Conservation (phyloP, 768 basidiomycete species). For the Auriscalpium microsporum region DNA sequence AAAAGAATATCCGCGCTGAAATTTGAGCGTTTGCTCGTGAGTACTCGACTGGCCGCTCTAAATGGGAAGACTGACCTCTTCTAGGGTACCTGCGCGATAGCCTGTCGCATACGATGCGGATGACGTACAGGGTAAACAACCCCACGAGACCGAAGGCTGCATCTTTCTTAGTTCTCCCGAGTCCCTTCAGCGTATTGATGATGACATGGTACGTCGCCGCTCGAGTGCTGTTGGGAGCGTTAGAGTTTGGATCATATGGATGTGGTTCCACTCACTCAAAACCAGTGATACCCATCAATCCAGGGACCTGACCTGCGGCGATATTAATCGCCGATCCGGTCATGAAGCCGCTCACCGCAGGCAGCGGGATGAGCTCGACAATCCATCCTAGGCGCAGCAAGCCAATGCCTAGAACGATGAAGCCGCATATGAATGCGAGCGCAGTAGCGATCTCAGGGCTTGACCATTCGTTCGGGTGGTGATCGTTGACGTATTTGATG, state of each 20-base stretch:
- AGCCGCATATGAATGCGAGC: slow-evolving; percentile 80
- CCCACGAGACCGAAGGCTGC: slow-evolving; percentile 86
- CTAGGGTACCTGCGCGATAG: slow-evolving; percentile 54
- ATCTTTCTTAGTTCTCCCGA: slow-evolving; percentile 63
- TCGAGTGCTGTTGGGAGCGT: slow-evolving; percentile 51
- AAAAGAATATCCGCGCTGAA: slow-evolving; percentile 65
- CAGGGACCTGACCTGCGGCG: slow-evolving; percentile 79
- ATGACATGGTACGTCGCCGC: slow-evolving; percentile 80
- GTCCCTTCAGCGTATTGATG: slow-evolving; percentile 85
- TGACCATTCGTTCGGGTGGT: slow-evolving; percentile 49
- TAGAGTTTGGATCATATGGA: slow-evolving; percentile 3
- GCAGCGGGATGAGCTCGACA: slow-evolving; percentile 87
- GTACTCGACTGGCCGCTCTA: not conserved
- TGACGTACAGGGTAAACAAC: slow-evolving; percentile 58
- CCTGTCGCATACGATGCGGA: slow-evolving; percentile 48
- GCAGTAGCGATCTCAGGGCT: slow-evolving; percentile 75
- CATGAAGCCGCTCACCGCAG: slow-evolving; percentile 88
- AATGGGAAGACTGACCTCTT: slow-evolving; percentile 32
- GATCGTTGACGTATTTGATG: slow-evolving; percentile 52
- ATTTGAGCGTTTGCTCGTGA: not conserved
- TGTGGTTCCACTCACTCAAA: slow-evolving; percentile 53
- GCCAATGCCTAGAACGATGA: slow-evolving; percentile 86
- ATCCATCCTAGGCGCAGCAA: slow-evolving; percentile 88
- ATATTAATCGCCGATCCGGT: slow-evolving; percentile 97
- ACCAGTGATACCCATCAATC: slow-evolving; percentile 77